Evolutionary conservation across 371 early-diverging fungal species (phyloP).

Genomic region (Lichtheimia hyalospora): DNA sequence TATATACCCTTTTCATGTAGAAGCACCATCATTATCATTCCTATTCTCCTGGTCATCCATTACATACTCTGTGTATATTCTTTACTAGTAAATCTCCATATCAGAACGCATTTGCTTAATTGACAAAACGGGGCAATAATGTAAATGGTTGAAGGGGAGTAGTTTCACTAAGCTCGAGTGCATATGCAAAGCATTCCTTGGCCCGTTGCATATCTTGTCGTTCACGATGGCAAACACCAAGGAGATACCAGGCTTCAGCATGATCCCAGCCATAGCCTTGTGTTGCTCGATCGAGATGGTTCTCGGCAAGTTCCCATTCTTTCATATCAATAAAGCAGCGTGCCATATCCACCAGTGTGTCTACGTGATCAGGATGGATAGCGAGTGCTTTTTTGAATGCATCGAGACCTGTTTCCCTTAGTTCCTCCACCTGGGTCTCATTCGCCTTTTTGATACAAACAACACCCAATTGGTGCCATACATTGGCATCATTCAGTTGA

Average conservation of each 20-base stretch:
- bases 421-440: not conserved
- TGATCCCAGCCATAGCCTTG: slow-evolving; percentile 36
- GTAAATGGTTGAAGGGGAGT: slow-evolving; percentile 20
- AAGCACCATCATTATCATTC: not conserved
- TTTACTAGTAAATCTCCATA: not conserved
- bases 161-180: slow-evolving; percentile 33
- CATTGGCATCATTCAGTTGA: slow-evolving; percentile 38
- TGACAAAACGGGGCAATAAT: slow-evolving; percentile 30
- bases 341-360: slow-evolving; percentile 23
- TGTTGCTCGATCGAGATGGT: slow-evolving; percentile 28
- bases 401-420: slow-evolving; percentile 34
- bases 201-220: slow-evolving; percentile 28
- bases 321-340: slow-evolving; percentile 17
- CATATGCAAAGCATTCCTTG: slow-evolving; percentile 32
- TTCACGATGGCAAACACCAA: slow-evolving; percentile 25
- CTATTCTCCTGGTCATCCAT: not conserved
- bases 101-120: slow-evolving; percentile 7
- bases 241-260: slow-evolving; percentile 33
- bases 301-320: slow-evolving; percentile 35
- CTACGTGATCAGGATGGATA: slow-evolving; percentile 35
- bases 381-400: slow-evolving; percentile 52
- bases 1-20: not conserved
- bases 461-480: slow-evolving; percentile 61
- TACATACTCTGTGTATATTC: not conserved
- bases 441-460: slow-evolving; percentile 23